Evolutionary conservation across 768 basidiomycete species (phyloP).

Genomic region (Mycena belliarum): DNA sequence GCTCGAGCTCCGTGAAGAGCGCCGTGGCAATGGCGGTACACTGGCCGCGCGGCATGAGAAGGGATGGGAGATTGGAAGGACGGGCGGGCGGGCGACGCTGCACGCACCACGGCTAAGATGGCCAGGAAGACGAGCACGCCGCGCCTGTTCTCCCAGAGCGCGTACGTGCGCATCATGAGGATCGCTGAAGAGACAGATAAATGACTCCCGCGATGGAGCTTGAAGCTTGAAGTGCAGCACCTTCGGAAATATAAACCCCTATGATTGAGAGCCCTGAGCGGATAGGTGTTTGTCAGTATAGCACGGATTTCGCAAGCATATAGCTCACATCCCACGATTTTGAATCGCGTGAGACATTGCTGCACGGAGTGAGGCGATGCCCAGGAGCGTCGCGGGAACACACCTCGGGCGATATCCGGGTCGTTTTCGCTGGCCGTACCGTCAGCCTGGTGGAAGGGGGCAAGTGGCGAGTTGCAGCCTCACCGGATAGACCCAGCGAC

Average conservation of each 20-base stretch:
- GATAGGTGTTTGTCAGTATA: neutral
- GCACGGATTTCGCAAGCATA: neutral
- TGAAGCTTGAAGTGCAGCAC: constrained; percentile 28
- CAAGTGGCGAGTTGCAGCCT: neutral
- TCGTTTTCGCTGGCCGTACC: constrained; percentile 4
- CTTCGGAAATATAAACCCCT: constrained; percentile 39
- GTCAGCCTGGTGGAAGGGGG: no score
- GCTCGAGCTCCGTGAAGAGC: constrained; percentile 33
- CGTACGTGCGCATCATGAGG: constrained; percentile 43
- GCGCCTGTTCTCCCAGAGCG: constrained; percentile 42
- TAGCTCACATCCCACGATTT: constrained; percentile 2
- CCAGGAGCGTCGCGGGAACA: neutral
- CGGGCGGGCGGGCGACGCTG: no score
- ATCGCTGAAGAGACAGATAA: constrained; percentile 23
- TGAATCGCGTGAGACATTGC: constrained; percentile 1
- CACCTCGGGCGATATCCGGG: constrained; percentile 6
- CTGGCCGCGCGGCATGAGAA: no score
- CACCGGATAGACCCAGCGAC: constrained; percentile 17
- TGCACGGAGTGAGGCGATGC: neutral
- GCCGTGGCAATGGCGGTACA: constrained; percentile 32
- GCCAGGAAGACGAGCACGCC: constrained; percentile 33
- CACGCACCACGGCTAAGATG: no score
- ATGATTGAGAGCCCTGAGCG: constrained; percentile 32
- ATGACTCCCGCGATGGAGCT: neutral
- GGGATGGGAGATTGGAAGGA: no score